Conservation (phyloP, 345 rosid genomes). For the Hibiscus mutabilis region DNA sequence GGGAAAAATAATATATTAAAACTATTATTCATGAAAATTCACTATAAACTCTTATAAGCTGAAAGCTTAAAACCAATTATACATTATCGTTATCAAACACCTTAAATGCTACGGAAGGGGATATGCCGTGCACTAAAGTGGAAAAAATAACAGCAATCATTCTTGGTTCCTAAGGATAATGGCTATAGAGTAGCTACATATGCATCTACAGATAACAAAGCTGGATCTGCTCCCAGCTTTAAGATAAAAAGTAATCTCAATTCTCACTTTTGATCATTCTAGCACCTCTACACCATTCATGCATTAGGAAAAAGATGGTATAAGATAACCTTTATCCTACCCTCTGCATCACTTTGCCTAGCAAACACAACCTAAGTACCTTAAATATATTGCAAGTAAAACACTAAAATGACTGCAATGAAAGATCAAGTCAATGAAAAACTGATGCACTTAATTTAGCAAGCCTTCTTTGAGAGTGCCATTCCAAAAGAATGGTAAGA, state of each 20-base stretch:
- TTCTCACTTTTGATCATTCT: not conserved
- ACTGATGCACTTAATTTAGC: not conserved
- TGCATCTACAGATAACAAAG: not conserved
- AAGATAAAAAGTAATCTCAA: not conserved
- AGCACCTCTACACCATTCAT: not conserved
- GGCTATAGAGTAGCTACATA: not conserved
- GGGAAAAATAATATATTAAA: not conserved
- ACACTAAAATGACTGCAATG: not conserved
- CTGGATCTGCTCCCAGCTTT: not conserved
- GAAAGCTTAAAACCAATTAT: not conserved
- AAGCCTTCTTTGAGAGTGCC: not conserved
- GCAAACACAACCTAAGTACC: not conserved
- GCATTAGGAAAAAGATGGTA: not conserved
- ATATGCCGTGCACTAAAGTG: not conserved
- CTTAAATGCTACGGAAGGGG: not conserved
- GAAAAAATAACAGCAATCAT: not conserved
- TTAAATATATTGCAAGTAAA: not conserved
- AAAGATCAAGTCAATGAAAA: not conserved
- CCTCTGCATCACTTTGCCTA: not conserved
- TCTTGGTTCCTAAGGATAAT: not conserved
- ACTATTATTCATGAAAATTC: not conserved
- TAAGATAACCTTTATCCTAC: not conserved
- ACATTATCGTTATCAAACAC: not conserved
- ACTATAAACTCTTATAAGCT: not conserved
- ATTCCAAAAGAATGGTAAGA: not conserved